Evolutionary conservation across 768 basidiomycete species (phyloP).

Genomic region (Amanita pallidorosea): DNA sequence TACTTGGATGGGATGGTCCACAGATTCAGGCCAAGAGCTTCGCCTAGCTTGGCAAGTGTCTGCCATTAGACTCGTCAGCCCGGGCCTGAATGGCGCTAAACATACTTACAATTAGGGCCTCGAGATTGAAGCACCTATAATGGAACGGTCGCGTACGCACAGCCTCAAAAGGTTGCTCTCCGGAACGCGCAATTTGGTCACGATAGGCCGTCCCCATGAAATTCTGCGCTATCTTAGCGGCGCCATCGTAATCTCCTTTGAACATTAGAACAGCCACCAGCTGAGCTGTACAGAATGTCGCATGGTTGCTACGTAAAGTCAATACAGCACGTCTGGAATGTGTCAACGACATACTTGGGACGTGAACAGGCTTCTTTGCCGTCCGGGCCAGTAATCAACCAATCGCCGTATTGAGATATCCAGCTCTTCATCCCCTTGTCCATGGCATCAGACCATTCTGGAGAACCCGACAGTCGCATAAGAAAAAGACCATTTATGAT

Average conservation of each 20-base stretch:
- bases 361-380: conserved; percentile 37
- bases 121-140: conserved; percentile 58
- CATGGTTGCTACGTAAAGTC: conserved; percentile 43
- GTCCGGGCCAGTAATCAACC: conserved; percentile 40
- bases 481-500: conserved; percentile 40
- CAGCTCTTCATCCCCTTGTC: conserved; percentile 40
- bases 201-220: conserved; percentile 42
- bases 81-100: not conserved
- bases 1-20: conserved; percentile 40
- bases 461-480: conserved; percentile 34
- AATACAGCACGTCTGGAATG: not conserved
- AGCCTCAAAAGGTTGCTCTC: conserved; percentile 58
- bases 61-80: conserved; percentile 15
- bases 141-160: conserved; percentile 54
- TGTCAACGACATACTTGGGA: conserved; percentile 31
- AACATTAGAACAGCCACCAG: conserved; percentile 45
- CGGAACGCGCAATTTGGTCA: conserved; percentile 41
- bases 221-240: conserved; percentile 28
- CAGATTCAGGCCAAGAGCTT: conserved; percentile 36
- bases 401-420: conserved; percentile 38
- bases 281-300: conserved; percentile 53
- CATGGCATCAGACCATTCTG: conserved; percentile 42
- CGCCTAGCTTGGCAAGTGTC: conserved; percentile 44
- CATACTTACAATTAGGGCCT: conserved; percentile 49
- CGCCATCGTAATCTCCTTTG: conserved; percentile 38